Percentiles rank a stretch among this genome's conserved stretches.
Evolutionary conservation across 2,329 filamentous ascomycete genomes (phyloP).

Genomic region (Colletotrichum brevisporum): DNA sequence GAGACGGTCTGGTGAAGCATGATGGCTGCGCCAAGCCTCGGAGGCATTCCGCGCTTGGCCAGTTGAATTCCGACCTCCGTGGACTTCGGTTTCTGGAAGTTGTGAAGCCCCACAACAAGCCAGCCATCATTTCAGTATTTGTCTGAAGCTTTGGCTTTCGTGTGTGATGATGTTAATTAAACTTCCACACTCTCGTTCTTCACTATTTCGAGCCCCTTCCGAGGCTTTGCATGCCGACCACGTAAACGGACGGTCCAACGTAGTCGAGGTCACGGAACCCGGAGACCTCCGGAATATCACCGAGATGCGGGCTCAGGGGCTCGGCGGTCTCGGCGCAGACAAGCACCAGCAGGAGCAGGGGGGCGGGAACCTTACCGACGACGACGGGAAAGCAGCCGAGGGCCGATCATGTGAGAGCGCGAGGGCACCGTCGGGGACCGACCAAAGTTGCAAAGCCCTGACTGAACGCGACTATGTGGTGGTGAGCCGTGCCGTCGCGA

Average conservation of each 20-base stretch:
- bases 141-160: background rate
- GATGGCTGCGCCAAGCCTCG: background rate
- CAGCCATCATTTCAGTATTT: background rate
- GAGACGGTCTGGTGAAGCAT: too few relatives aligned
- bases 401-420: conserved; percentile 31
- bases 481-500: conserved; percentile 12
- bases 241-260: background rate
- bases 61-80: background rate
- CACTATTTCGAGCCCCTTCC: background rate
- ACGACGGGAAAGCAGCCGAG: conserved; percentile 22
- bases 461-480: conserved; percentile 9
- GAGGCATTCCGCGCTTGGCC: background rate
- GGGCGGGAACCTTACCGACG: conserved; percentile 16
- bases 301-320: conserved; percentile 27
- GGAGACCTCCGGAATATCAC: conserved; percentile 37
- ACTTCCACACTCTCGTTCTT: background rate
- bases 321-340: conserved; percentile 27
- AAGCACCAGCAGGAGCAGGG: background rate
- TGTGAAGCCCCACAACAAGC: background rate
- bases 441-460: background rate
- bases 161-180: too few relatives aligned
- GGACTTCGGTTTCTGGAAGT: background rate
- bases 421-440: conserved; percentile 2
- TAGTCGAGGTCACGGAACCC: conserved; percentile 4
- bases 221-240: too few relatives aligned